phyloP scores from a whole-genome alignment of 202 grass and related monocot species.

The Saccharum hybrid region DNA sequence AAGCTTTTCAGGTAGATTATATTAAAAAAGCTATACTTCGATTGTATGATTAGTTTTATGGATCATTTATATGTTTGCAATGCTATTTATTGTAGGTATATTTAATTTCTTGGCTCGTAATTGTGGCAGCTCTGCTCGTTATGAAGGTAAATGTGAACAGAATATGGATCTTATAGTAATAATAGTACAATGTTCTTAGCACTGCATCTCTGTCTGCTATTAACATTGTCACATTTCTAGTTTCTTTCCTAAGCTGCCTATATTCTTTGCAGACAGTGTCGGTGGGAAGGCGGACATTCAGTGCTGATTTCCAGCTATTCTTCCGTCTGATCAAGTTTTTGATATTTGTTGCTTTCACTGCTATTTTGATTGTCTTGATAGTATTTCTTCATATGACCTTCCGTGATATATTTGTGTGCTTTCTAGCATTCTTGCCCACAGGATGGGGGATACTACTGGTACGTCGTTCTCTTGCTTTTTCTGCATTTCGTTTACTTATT shows the following conservation, averaged over 20 bases:
- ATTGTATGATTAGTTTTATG: conserved; percentile 38
- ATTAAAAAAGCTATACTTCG: conserved; percentile 22
- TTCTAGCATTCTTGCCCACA: conserved; percentile 79
- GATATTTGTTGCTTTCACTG: conserved; percentile 70
- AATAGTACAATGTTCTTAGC: background rate
- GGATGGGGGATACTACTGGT: conserved; percentile 94
- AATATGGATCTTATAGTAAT: conserved; percentile 3
- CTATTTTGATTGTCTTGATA: conserved; percentile 69
- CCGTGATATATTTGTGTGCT: conserved; percentile 73
- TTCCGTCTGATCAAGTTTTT: conserved; percentile 95
- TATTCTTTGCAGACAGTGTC: conserved; percentile 68
- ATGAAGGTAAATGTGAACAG: conserved; percentile 77
- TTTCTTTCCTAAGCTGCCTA: conserved; percentile 34
- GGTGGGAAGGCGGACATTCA: conserved; percentile 75
- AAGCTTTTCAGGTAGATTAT: conserved; percentile 36
- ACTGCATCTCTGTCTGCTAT: background rate
- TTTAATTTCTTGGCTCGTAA: conserved; percentile 76
- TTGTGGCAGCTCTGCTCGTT: conserved; percentile 66
- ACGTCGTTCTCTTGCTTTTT: conserved; percentile 31
- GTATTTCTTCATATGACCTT: conserved; percentile 80
- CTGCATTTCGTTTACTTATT: conserved; percentile 30
- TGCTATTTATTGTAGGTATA: conserved; percentile 76
- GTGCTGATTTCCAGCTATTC: conserved; percentile 81
- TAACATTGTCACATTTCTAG: background rate
- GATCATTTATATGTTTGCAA: conserved; percentile 18